phyloP scores from a whole-genome alignment of 148 eudicot genomes.

The Rhododendron henanense region DNA sequence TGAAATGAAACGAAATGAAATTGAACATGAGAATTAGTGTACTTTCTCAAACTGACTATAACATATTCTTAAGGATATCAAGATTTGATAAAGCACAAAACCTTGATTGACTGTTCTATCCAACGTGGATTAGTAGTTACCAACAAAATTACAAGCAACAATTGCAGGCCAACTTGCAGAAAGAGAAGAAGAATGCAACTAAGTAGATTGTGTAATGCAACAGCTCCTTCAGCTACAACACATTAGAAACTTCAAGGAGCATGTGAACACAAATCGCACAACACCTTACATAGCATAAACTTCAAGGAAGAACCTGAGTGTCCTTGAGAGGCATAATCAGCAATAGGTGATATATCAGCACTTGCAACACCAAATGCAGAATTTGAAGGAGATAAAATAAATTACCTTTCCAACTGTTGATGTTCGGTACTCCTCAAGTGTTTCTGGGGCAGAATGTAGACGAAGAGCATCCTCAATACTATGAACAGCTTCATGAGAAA shows the following conservation, averaged over 20 bases:
- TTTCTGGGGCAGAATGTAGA: conserved; percentile 53
- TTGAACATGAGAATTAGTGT: neutral
- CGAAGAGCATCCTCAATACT: conserved; percentile 66
- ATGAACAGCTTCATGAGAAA: conserved; percentile 54
- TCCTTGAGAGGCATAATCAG: neutral
- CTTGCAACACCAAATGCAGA: neutral
- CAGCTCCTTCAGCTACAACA: neutral
- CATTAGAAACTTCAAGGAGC: neutral
- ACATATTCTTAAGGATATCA: neutral
- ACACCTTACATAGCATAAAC: neutral
- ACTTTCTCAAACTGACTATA: neutral
- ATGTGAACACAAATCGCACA: neutral
- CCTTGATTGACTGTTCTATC: neutral
- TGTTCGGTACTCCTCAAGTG: conserved; percentile 58
- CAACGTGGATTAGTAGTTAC: neutral
- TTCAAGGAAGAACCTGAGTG: neutral
- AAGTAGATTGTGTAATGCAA: neutral
- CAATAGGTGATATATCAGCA: neutral
- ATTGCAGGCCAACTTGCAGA: neutral
- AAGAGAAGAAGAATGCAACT: neutral
- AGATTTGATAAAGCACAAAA: neutral
- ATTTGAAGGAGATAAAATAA: neutral
- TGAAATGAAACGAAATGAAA: neutral
- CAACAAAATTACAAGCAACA: neutral
- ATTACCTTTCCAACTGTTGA: conserved; percentile 71